Evolutionary conservation across 2,329 filamentous ascomycete genomes (phyloP), one percentile per base, ranked within the genome.

Genomic region (Colletotrichum plurivorum): DNA sequence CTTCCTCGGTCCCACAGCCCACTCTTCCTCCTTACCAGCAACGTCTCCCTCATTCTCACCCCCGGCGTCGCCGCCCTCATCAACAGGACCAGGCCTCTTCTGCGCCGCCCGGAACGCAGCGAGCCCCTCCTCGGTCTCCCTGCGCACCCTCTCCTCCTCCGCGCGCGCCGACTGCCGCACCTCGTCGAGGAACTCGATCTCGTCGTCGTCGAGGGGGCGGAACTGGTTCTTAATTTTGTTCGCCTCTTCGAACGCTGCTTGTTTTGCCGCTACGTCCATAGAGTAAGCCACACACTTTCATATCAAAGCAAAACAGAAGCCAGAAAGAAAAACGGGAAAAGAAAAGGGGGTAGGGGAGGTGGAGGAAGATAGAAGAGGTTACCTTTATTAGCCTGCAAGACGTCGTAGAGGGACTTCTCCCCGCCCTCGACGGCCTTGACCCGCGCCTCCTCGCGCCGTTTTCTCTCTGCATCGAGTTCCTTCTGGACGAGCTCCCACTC

Each of bases 331-430:
- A 31, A 9, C 5, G 8, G 9, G 9, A 9, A 8, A 31, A 31
- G 27, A 8, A 31, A 31, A 31, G 6, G 2, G 9, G 27, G 10
- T 48, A 5, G n/a, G 15, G 4, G 3, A 18, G 9, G 48, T 9
- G n/a, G 16, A 49, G 2, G 16, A 41, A 9, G 2, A 64, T 45
- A 39, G 56, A 65, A 65, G 20, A 51, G 48, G 43, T 18, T 78
- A 92, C 90, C 91, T 88, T 95, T 95, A 80, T 96, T 96, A 51
- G 91, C 93, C 80, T 95, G 91, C 59, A 96, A 80, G 2, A 93
- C 86, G 51, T 95, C 93, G 77, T 87, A 96, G 31, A 96, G 84
- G 59, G 86, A 90, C 79, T 87, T 90, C 73, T 91, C 88, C 41
- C 78, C 77, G 54, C 79, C 81, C 20, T 81, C 77, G 2, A 82